Conservation (phyloP, 768 basidiomycete species). For the Artomyces pyxidatus region DNA sequence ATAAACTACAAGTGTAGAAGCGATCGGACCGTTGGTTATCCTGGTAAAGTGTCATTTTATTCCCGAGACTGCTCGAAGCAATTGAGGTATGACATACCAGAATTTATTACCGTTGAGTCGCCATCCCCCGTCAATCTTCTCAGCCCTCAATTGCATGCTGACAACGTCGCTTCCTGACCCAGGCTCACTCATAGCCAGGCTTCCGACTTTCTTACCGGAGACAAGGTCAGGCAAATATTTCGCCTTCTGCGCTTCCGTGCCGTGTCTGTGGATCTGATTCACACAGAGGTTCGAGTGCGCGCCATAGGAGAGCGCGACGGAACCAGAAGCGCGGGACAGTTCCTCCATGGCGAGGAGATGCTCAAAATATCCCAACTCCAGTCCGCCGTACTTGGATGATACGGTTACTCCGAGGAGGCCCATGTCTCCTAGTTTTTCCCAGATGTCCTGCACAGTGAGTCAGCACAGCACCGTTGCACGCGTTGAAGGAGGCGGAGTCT, state of each 20-base stretch:
- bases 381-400: slow-evolving; percentile 70
- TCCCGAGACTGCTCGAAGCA: not conserved
- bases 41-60: slow-evolving; percentile 29
- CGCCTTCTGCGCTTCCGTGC: slow-evolving; percentile 72
- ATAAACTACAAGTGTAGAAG: slow-evolving; percentile 88
- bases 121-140: slow-evolving; percentile 71
- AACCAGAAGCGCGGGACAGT: slow-evolving; percentile 82
- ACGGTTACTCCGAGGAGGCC: slow-evolving; percentile 87
- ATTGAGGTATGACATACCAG: slow-evolving; percentile 48
- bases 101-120: slow-evolving; percentile 86
- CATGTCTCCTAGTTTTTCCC: slow-evolving; percentile 88
- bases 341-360: slow-evolving; percentile 95
- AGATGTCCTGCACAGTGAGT: slow-evolving; percentile 52
- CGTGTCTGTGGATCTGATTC: slow-evolving; percentile 69
- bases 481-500: not conserved
- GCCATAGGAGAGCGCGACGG: slow-evolving; percentile 86
- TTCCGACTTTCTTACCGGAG: slow-evolving; percentile 76
- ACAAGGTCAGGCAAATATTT: slow-evolving; percentile 81
- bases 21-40: slow-evolving; percentile 93
- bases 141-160: slow-evolving; percentile 81
- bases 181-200: slow-evolving; percentile 91
- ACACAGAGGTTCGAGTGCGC: slow-evolving; percentile 87
- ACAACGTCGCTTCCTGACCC: slow-evolving; percentile 94
- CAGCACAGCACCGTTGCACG: not conserved
- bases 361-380: slow-evolving; percentile 76